Conservation (phyloP, 257 asterid genomes). For the Rauvolfia tetraphylla region DNA sequence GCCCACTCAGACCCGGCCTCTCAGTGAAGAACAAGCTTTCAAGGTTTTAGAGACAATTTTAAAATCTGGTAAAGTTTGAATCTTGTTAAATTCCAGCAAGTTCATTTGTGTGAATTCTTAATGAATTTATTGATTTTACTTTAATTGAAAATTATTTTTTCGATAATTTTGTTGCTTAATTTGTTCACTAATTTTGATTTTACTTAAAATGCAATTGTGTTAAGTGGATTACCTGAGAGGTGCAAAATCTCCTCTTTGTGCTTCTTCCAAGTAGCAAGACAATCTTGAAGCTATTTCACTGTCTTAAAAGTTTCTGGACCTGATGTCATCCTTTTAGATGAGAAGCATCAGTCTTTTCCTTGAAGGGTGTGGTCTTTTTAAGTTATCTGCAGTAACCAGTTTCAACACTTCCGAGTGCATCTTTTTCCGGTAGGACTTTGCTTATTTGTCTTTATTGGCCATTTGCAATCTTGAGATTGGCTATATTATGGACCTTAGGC, state of each 20-base stretch:
- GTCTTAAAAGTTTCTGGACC: no score
- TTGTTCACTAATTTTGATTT: no score
- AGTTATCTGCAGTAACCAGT: background rate
- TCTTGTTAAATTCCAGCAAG: background rate
- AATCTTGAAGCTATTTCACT: no score
- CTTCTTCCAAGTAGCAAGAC: background rate
- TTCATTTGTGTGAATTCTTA: background rate
- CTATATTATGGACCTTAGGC: background rate
- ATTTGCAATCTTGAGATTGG: background rate
- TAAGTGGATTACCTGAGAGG: no score
- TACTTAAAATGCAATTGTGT: no score
- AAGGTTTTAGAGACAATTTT: conserved; percentile 81
- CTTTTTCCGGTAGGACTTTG: background rate
- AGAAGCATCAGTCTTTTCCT: background rate
- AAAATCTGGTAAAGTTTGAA: conserved; percentile 50
- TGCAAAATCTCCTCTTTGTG: no score
- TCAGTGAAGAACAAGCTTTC: conserved; percentile 79
- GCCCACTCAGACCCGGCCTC: conserved; percentile 93
- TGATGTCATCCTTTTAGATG: background rate
- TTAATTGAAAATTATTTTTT: background rate
- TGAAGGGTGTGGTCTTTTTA: background rate
- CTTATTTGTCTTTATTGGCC: no score
- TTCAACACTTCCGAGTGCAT: background rate
- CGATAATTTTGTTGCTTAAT: background rate
- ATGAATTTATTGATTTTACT: background rate